phyloP scores from a whole-genome alignment of 176 grass and related monocot genomes.

The Juncus effusus region DNA sequence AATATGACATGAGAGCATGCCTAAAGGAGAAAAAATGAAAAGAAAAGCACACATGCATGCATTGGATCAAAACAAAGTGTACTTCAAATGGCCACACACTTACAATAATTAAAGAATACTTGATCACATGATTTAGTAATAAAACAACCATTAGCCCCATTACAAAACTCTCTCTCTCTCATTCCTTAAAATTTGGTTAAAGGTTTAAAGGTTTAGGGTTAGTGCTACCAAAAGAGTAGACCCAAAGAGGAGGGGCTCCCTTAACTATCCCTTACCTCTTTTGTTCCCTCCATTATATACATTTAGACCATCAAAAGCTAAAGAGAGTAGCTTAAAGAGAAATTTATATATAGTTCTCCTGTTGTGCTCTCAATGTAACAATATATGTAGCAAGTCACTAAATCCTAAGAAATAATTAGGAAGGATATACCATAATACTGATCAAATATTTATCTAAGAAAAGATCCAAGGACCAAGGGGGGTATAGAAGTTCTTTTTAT shows the following conservation, averaged over 20 bases:
- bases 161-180: background rate
- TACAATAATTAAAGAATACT: conserved; percentile 31
- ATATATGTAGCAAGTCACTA: background rate
- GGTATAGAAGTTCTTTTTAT: too few relatives aligned
- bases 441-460: background rate
- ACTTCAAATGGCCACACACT: conserved; percentile 19
- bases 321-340: conserved; percentile 14
- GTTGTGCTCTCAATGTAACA: background rate
- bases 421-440: background rate
- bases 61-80: conserved; percentile 24
- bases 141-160: conserved; percentile 29
- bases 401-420: background rate
- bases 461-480: too few relatives aligned
- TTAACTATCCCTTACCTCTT: conserved; percentile 17
- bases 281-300: conserved; percentile 36
- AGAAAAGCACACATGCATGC: conserved; percentile 10
- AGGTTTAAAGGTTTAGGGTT: conserved; percentile 28
- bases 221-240: conserved; percentile 36
- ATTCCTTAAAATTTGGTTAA: conserved; percentile 25
- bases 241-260: conserved; percentile 19
- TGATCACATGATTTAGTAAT: conserved; percentile 28
- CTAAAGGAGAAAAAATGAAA: background rate
- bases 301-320: conserved; percentile 26
- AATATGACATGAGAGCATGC: background rate
- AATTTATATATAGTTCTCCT: background rate